These are phyloP conservation scores for Basidioascus undulatus DNA, from an alignment of 768 basidiomycete species.

Conservation along the genomic window DNA sequence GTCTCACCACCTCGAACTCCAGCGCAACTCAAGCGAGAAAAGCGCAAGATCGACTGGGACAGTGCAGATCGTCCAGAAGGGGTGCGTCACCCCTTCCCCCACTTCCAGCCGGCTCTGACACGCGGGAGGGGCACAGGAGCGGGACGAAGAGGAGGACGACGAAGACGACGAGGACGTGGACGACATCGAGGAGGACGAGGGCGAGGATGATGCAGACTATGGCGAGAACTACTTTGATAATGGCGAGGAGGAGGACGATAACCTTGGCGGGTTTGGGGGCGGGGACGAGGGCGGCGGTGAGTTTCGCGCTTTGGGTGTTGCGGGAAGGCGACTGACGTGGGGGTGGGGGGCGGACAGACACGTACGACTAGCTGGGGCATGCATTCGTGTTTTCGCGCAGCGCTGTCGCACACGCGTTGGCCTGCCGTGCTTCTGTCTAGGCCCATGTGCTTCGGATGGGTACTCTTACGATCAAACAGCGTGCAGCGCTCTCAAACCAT, in stretches of 20 bases:
- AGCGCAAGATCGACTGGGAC: too few species aligned
- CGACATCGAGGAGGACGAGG: conserved; percentile 53
- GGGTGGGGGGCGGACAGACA: too few species aligned
- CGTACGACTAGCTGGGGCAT: too few species aligned
- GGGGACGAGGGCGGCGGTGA: conserved; percentile 41
- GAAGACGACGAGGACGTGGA: conserved; percentile 44
- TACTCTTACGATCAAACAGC: background rate
- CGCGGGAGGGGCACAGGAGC: conserved; percentile 44
- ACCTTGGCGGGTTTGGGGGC: conserved; percentile 44
- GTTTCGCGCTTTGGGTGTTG: too few species aligned
- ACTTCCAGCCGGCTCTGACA: too few species aligned
- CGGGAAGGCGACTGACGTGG: too few species aligned
- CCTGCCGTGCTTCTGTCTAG: background rate
- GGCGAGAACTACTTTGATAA: conserved; percentile 81
- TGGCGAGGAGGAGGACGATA: conserved; percentile 60
- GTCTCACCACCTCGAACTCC: too few species aligned
- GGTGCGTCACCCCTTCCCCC: too few species aligned
- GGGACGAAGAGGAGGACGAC: conserved; percentile 41
- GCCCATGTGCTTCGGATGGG: background rate
- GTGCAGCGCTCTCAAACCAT: background rate
- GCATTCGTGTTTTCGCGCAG: too few species aligned
- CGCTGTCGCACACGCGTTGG: background rate
- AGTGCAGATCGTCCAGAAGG: too few species aligned
- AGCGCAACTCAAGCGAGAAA: too few species aligned
- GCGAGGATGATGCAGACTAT: conserved; percentile 72